phyloP scores from a whole-genome alignment of 2,329 filamentous ascomycete genomes.

The Colletotrichum plurivorum region DNA sequence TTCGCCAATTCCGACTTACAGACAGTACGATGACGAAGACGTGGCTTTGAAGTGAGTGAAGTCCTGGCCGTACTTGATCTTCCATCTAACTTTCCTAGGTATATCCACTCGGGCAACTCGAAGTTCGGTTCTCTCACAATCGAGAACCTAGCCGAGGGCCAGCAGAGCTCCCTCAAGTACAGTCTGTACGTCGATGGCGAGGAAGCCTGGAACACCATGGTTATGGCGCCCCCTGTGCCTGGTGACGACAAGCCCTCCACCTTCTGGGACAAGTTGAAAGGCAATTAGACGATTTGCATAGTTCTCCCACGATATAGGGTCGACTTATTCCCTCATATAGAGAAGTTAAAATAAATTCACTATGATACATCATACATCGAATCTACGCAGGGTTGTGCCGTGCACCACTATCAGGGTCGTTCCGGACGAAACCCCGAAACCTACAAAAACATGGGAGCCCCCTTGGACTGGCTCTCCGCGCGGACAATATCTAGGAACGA shows the following conservation, averaged over 20 bases:
- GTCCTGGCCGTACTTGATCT: no score
- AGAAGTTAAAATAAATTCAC: neutral
- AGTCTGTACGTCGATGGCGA: conserved; percentile 85
- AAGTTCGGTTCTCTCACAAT: conserved; percentile 92
- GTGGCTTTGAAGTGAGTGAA: conserved; percentile 82
- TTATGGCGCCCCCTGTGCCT: conserved; percentile 63
- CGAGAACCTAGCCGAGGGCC: conserved; percentile 72
- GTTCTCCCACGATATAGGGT: neutral
- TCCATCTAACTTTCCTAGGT: conserved; percentile 60
- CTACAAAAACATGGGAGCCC: no score
- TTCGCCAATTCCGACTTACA: conserved; percentile 86
- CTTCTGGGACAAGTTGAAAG: conserved; percentile 62
- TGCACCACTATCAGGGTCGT: no score
- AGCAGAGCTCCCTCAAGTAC: conserved; percentile 83
- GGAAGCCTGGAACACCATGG: conserved; percentile 79
- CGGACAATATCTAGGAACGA: no score
- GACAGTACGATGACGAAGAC: conserved; percentile 85
- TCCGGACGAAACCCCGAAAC: no score
- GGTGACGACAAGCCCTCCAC: conserved; percentile 52
- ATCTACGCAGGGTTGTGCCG: no score
- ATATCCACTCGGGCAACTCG: conserved; percentile 86
- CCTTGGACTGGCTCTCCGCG: no score
- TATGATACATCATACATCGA: no score
- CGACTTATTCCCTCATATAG: neutral
- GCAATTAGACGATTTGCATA: conserved; percentile 31